Base-by-base conservation (phyloP, 1,284 basidiomycete genomes). In the Agroathelia rolfsii region DNA sequence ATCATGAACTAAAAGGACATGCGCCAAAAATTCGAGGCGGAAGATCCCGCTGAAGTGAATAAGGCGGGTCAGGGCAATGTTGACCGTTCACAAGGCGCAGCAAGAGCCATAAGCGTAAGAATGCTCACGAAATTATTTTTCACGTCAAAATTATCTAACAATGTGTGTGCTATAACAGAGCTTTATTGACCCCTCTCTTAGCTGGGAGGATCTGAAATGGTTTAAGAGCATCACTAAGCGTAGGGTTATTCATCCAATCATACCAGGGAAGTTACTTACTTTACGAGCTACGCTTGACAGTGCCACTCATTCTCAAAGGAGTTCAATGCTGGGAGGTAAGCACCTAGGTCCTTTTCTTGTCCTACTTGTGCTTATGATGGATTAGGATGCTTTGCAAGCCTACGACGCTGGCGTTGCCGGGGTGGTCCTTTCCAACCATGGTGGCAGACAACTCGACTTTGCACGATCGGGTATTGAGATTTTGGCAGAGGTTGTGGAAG, bases 11-110 rank as follows among this genome's bases (percentile, higher is more conserved):
- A n/a, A n/a, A 45, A 84, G 76, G 92, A 96, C 51, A 96, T 96
- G 93, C 69, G 93, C 24, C 85, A 85, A 70, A 94, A 92, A 52
- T 95, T 95, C 43, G 89, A 89, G 25, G 90, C 82, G 6, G 78
- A 77, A 26, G 85, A 86, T 40, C 82, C 85, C 3, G 73, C 83
- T 46, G 74, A 79, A 54, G 64, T 80, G 17, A 64, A 54, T 13
- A 67, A 70, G 53, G 53, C 64, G 20, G 64, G 69, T 17, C 65
- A 74, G 36, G 61, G 70, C 39, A 66, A 66, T 14, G 69, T 90
- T 14, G 80, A 93, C 49, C 72, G 87, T 27, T 81, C 83, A 24
- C 86, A 94, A 53, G 92, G 92, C 29, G 93, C 89, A 3, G 92
- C 93, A 2, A 67, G 90, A 38, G 92, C 93, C n/a, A 96, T 97